Conservation (phyloP, 73 alveolate genomes). For the Uronychia setigera region DNA sequence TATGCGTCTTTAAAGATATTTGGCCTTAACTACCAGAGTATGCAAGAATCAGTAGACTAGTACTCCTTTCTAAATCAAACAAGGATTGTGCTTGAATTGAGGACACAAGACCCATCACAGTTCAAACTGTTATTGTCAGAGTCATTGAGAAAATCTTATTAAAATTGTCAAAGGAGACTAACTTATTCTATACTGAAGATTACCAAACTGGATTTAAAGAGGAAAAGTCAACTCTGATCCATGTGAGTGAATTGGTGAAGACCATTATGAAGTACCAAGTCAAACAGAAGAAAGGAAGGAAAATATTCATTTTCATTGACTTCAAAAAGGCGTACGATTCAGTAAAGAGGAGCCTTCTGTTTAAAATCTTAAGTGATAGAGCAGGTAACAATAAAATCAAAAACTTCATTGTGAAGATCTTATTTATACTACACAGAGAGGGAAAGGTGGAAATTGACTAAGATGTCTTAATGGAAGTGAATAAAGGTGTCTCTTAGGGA, state of each 20-base stretch:
- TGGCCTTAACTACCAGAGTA: no score
- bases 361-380: neutral
- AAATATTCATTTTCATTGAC: neutral
- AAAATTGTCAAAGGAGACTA: no score
- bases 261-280: neutral
- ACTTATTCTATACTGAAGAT: neutral
- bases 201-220: neutral
- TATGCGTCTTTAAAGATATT: no score
- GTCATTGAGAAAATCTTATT: no score
- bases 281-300: neutral
- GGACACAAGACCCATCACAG: no score
- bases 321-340: slow-evolving; percentile 1
- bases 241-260: neutral
- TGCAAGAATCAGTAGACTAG: no score
- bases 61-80: no score
- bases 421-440: neutral
- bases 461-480: neutral
- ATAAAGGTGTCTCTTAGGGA: neutral
- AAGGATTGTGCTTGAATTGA: no score
- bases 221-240: neutral
- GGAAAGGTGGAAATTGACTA: neutral
- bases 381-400: neutral
- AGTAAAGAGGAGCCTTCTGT: neutral
- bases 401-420: neutral
- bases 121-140: no score